Conservation (phyloP, 1,284 basidiomycete genomes). For the Ustilago vetiveriae region DNA sequence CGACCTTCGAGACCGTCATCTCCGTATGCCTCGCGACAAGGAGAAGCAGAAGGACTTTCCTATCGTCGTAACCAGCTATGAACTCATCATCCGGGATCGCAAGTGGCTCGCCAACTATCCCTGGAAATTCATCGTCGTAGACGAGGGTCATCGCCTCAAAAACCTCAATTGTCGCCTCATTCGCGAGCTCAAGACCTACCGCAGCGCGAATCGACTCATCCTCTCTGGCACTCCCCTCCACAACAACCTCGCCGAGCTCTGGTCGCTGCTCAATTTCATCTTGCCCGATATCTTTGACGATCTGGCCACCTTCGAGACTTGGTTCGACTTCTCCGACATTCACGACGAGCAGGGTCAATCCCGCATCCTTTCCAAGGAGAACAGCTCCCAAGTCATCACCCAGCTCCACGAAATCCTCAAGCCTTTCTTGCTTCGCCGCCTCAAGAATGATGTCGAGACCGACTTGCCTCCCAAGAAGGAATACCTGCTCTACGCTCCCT, state of each 20-base stretch:
- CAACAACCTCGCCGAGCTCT: conserved; percentile 94
- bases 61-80: conserved; percentile 88
- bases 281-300: conserved; percentile 79
- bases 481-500: conserved; percentile 86
- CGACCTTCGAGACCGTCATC: conserved; percentile 72
- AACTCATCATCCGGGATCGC: conserved; percentile 78
- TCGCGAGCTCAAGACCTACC: conserved; percentile 87
- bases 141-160: conserved; percentile 93
- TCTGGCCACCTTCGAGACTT: conserved; percentile 87
- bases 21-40: conserved; percentile 31
- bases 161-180: conserved; percentile 90
- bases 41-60: conserved; percentile 47
- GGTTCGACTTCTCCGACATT: conserved; percentile 69
- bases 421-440: conserved; percentile 62
- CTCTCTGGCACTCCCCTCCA: conserved; percentile 92
- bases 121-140: conserved; percentile 88
- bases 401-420: conserved; percentile 65
- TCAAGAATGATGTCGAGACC: conserved; percentile 62
- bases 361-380: conserved; percentile 70
- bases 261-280: conserved; percentile 89
- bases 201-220: conserved; percentile 85
- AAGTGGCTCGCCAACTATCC: conserved; percentile 46
- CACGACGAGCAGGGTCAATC: conserved; percentile 39
- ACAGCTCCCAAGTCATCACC: conserved; percentile 70
- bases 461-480: conserved; percentile 65